Conservation (phyloP, 1,139 yeast genomes). For the Suhomyces anneliseae region DNA sequence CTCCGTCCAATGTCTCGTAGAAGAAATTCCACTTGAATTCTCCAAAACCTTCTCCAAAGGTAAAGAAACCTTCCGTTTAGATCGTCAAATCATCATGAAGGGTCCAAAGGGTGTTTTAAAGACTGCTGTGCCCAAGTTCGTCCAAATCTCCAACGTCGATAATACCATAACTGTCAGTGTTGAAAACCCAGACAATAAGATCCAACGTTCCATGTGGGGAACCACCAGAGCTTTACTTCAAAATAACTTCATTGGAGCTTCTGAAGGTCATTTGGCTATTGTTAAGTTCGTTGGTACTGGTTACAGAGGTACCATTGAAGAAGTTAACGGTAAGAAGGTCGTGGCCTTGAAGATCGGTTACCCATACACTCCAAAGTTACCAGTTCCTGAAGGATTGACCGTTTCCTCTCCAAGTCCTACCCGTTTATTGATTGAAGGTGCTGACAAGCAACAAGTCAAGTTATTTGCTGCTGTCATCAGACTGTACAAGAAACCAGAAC, state of each 20-base stretch:
- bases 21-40: constrained; percentile 43
- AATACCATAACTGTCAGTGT: constrained; percentile 56
- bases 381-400: constrained; percentile 74
- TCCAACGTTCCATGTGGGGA: constrained; percentile 94
- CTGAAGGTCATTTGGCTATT: constrained; percentile 89
- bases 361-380: constrained; percentile 66
- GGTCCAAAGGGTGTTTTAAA: constrained; percentile 81
- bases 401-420: constrained; percentile 88
- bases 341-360: constrained; percentile 78
- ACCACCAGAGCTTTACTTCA: constrained; percentile 78
- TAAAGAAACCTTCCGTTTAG: constrained; percentile 54
- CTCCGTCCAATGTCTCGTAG: constrained; percentile 34
- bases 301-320: constrained; percentile 78
- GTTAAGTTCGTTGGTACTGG: constrained; percentile 96
- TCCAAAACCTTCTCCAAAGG: constrained; percentile 69
- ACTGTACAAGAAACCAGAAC: constrained; percentile 91
- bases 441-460: constrained; percentile 83
- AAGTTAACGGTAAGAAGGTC: constrained; percentile 54
- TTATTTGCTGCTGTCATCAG: constrained; percentile 88
- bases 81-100: constrained; percentile 60
- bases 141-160: constrained; percentile 38
- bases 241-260: constrained; percentile 81
- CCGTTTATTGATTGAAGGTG: constrained; percentile 80
- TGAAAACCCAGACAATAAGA: constrained; percentile 53
- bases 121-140: constrained; percentile 72